These are phyloP conservation scores for Aspergillus mulundensis DNA, from an alignment of 495 filamentous ascomycete species.

Conservation along the genomic window DNA sequence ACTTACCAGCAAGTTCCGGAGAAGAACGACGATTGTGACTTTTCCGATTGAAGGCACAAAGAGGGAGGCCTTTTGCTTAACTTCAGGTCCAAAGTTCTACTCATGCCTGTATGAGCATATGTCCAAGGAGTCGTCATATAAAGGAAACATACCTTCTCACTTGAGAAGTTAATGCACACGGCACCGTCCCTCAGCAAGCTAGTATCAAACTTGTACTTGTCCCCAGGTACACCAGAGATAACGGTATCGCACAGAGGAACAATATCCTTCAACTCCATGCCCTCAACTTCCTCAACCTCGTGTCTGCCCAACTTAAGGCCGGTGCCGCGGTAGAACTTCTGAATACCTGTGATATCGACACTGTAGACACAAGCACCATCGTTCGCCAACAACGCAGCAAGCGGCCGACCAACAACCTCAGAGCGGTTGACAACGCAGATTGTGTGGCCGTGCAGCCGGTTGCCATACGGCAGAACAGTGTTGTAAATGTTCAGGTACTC, in stretches of 20 bases:
- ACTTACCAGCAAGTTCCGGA: constrained; percentile 83
- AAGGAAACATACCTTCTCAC: constrained; percentile 60
- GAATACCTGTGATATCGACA: constrained; percentile 88
- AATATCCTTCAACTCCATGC: constrained; percentile 71
- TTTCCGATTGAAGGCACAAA: constrained; percentile 96
- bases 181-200: constrained; percentile 79
- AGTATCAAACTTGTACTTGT: constrained; percentile 82
- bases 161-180: constrained; percentile 96
- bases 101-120: neutral
- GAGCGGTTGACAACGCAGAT: constrained; percentile 93
- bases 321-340: constrained; percentile 82
- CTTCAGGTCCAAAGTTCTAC: constrained; percentile 78
- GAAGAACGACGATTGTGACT: constrained; percentile 88
- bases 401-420: constrained; percentile 89
- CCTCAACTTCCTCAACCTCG: constrained; percentile 74
- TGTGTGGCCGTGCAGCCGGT: constrained; percentile 83
- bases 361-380: constrained; percentile 94
- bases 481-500: constrained; percentile 96
- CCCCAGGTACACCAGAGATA: constrained; percentile 85
- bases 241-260: constrained; percentile 88
- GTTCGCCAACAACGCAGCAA: constrained; percentile 93
- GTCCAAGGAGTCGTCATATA: neutral
- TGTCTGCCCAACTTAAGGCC: constrained; percentile 79
- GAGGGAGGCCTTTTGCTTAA: constrained; percentile 93
- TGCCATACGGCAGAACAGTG: constrained; percentile 89